These are phyloP conservation scores for Podaxis sp. DNA, from an alignment of 768 basidiomycete genomes.

Conservation along the genomic window DNA sequence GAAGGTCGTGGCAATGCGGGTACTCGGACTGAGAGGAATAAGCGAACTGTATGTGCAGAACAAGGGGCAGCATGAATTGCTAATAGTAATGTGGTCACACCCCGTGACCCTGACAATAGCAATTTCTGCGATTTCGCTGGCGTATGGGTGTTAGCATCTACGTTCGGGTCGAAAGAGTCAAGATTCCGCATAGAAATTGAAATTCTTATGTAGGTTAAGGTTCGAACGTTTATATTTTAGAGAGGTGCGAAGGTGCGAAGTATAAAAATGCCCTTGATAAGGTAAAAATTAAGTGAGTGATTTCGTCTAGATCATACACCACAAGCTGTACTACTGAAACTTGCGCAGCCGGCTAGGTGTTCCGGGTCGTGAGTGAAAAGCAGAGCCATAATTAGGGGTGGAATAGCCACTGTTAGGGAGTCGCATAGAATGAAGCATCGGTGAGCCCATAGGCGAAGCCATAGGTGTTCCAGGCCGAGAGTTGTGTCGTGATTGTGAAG, in stretches of 20 bases:
- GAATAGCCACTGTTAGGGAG: slow-evolving; percentile 53
- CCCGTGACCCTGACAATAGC: neutral
- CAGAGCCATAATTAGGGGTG: slow-evolving; percentile 39
- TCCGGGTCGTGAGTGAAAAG: slow-evolving; percentile 51
- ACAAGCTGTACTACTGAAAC: slow-evolving; percentile 21
- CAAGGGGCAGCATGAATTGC: neutral
- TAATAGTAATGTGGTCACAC: neutral
- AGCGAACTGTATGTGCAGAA: neutral
- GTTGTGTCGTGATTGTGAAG: slow-evolving; percentile 53
- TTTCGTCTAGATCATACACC: slow-evolving; percentile 7
- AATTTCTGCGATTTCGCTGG: neutral
- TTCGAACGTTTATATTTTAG: neutral
- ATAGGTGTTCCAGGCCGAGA: slow-evolving; percentile 68
- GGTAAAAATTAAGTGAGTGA: slow-evolving; percentile 2
- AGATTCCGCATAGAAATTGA: neutral
- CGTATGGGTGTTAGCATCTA: neutral
- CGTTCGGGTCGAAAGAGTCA: neutral
- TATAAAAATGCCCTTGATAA: neutral
- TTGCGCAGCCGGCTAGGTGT: slow-evolving; percentile 59
- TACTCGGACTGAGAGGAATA: neutral
- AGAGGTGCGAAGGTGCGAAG: neutral
- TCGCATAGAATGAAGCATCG: slow-evolving; percentile 36
- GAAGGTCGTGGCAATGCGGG: neutral
- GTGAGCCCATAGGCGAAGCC: slow-evolving; percentile 39
- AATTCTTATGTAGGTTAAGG: neutral